Conservation (phyloP, 192 early-diverging fungal genomes). For the Backusella parvicylindrica region DNA sequence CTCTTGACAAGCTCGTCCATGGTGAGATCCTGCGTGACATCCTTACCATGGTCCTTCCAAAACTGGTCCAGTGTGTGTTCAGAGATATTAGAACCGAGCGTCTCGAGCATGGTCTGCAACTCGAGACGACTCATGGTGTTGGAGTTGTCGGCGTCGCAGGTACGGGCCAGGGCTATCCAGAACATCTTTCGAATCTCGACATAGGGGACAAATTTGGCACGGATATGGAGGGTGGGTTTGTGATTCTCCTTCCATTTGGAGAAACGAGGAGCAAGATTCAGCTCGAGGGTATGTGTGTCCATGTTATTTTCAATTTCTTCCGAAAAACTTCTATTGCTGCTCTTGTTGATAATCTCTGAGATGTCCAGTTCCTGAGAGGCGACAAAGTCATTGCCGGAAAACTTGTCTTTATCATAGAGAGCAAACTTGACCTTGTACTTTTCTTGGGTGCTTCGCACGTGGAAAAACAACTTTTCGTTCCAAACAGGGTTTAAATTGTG, state of each 20-base stretch:
- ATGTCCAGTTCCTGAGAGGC: conserved; percentile 46
- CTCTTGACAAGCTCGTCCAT: conserved; percentile 59
- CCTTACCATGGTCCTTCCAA: conserved; percentile 43
- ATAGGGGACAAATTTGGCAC: conserved; percentile 66
- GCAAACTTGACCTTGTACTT: conserved; percentile 51
- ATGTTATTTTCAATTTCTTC: conserved; percentile 36
- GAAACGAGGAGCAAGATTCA: conserved; percentile 29
- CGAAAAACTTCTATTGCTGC: not conserved
- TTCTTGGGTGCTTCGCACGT: conserved; percentile 40
- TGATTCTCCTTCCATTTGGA: conserved; percentile 35
- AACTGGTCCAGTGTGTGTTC: conserved; percentile 61
- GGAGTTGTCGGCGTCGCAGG: conserved; percentile 61
- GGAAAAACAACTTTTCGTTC: conserved; percentile 71
- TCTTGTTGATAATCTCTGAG: conserved; percentile 43
- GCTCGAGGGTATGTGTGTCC: conserved; percentile 35
- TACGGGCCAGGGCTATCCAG: conserved; percentile 60
- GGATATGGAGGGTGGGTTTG: conserved; percentile 39
- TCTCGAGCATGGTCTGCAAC: conserved; percentile 69
- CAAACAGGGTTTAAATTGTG: conserved; percentile 71
- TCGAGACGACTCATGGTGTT: conserved; percentile 56
- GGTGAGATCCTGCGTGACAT: conserved; percentile 56
- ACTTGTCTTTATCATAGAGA: conserved; percentile 73
- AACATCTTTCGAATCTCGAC: conserved; percentile 62
- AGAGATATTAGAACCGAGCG: conserved; percentile 62
- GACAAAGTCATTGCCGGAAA: conserved; percentile 65